Evolutionary conservation across 2,329 filamentous ascomycete species (phyloP).

Genomic region (Paecilomyces dactylethromorphus): DNA sequence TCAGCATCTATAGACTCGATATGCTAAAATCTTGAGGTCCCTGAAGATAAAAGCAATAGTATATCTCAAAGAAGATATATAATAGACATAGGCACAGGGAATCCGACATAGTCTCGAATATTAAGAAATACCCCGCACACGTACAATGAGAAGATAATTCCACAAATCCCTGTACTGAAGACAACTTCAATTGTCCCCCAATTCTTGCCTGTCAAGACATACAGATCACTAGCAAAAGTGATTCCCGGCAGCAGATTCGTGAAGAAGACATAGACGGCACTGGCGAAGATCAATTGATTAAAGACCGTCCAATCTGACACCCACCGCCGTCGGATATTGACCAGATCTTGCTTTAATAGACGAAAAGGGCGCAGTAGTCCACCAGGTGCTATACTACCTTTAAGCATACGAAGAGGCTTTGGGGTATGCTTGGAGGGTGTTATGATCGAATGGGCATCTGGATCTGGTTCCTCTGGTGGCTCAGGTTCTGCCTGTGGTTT

Average conservation of each 20-base stretch:
- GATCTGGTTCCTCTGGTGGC: slow-evolving; percentile 10
- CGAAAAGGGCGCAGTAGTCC: slow-evolving; percentile 48
- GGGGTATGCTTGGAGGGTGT: slow-evolving; percentile 33
- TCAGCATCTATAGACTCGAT: neutral
- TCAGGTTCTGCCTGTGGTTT: slow-evolving; percentile 8
- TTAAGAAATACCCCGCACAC: slow-evolving; percentile 8
- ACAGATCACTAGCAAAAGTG: slow-evolving; percentile 60
- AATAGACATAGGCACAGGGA: neutral
- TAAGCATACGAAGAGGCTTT: slow-evolving; percentile 20
- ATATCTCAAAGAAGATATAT: too few species aligned
- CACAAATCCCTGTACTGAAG: slow-evolving; percentile 59
- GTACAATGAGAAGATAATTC: slow-evolving; percentile 56
- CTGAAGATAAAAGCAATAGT: too few species aligned
- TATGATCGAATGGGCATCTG: slow-evolving; percentile 29
- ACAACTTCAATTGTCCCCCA: slow-evolving; percentile 64
- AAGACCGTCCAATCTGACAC: slow-evolving; percentile 52
- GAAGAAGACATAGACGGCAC: slow-evolving; percentile 61
- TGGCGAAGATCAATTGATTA: slow-evolving; percentile 59
- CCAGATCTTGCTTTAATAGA: slow-evolving; percentile 45
- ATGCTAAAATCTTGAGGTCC: too few species aligned
- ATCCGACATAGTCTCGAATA: neutral
- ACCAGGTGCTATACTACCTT: slow-evolving; percentile 24
- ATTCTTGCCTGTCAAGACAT: slow-evolving; percentile 54
- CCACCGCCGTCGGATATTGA: slow-evolving; percentile 43
- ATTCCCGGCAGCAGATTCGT: slow-evolving; percentile 61